A percentile compares a stretch with the other conserved stretches of the same genome.
These are phyloP conservation scores for Stylosanthes scabra DNA, from an alignment of 331 rosid species.

Conservation along the genomic window DNA sequence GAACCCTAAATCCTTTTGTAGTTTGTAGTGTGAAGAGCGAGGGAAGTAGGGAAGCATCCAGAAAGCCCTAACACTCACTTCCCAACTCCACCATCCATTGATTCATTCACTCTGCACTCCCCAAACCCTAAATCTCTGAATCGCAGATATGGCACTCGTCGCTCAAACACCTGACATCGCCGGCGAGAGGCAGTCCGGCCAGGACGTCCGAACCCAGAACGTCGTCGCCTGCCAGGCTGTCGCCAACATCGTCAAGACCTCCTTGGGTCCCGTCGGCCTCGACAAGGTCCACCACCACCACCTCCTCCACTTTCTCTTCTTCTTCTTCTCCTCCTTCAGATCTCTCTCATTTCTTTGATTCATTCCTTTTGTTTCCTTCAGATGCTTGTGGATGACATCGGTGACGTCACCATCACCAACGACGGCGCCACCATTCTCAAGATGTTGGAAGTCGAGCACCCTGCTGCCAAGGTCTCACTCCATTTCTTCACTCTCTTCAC, in stretches of 20 bases:
- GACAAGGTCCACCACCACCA: constrained; percentile 81
- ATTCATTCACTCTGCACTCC: not conserved
- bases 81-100: not conserved
- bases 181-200: constrained; percentile 58
- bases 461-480: constrained; percentile 79
- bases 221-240: constrained; percentile 94
- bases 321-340: not conserved
- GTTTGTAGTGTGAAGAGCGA: not conserved
- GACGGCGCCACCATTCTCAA: constrained; percentile 99
- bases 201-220: constrained; percentile 80
- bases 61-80: constrained; percentile 1
- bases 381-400: constrained; percentile 98
- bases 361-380: constrained; percentile 32
- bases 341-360: not conserved
- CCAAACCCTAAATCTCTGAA: too few species aligned
- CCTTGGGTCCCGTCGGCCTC: constrained; percentile 97
- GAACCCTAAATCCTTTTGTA: not conserved
- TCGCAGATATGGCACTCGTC: constrained; percentile 33
- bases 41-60: constrained; percentile 1
- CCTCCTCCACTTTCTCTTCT: not conserved
- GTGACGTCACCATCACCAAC: constrained; percentile 93
- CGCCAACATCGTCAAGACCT: constrained; percentile 91
- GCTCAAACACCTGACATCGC: constrained; percentile 52
- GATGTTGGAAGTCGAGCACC: constrained; percentile 98
- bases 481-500: too few species aligned